These are phyloP conservation scores for Polyporus tsugae DNA, from an alignment of 1,284 basidiomycete species.

Conservation along the genomic window DNA sequence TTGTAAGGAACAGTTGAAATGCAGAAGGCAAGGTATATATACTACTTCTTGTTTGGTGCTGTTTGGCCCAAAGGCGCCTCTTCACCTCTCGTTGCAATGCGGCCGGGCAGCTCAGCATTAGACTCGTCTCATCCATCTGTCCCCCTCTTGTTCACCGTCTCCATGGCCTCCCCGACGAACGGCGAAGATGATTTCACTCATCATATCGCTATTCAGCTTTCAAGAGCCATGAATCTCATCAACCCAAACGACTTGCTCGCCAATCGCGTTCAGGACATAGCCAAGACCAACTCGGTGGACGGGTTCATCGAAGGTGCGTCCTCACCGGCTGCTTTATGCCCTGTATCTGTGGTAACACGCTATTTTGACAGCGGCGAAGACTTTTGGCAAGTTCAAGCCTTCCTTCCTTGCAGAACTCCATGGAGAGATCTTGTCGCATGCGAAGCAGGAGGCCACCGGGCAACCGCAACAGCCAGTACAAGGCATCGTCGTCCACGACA, in stretches of 20 bases:
- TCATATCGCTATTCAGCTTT: conserved; percentile 83
- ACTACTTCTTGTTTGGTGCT: conserved; percentile 24
- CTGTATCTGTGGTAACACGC: conserved; percentile 10
- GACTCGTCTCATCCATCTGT: conserved; percentile 1
- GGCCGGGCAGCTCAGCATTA: too few relatives aligned
- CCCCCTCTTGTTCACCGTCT: background rate
- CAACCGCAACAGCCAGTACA: conserved; percentile 62
- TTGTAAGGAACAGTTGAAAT: conserved; percentile 34
- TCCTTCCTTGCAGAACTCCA: conserved; percentile 66
- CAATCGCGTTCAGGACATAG: conserved; percentile 81
- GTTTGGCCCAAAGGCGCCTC: conserved; percentile 20
- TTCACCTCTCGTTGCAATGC: too few relatives aligned
- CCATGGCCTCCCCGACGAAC: conserved; percentile 33
- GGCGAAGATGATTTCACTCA: conserved; percentile 69
- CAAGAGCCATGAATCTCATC: conserved; percentile 78
- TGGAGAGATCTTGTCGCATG: conserved; percentile 66
- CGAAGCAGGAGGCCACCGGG: conserved; percentile 68
- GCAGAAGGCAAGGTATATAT: conserved; percentile 15
- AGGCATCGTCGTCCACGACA: conserved; percentile 83
- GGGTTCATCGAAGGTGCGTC: conserved; percentile 67
- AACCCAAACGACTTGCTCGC: conserved; percentile 88
- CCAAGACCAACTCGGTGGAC: conserved; percentile 69
- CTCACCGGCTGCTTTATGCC: background rate
- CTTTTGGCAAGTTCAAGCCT: conserved; percentile 88
- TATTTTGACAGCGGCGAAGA: conserved; percentile 66